Percentiles rank a stretch among this genome's conserved stretches.
Evolutionary conservation across 768 basidiomycete species (phyloP).

Genomic region (Suillus subluteus): DNA sequence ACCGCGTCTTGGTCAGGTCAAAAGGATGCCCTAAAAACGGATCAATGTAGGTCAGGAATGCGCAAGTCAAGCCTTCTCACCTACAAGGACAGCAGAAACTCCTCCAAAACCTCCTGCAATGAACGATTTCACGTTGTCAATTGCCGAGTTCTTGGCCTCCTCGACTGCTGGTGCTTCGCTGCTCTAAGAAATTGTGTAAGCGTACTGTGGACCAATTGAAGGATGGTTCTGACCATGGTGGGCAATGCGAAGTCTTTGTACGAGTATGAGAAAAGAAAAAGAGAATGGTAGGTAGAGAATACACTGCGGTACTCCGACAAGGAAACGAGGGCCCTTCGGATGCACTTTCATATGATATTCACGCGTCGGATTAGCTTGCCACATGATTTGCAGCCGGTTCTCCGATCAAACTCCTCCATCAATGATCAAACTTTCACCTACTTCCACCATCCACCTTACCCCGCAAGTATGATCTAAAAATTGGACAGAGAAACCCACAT

Average conservation of each 20-base stretch:
- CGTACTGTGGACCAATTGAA: neutral
- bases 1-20: constrained; percentile 93
- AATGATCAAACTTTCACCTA: neutral
- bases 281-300: neutral
- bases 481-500: neutral
- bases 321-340: neutral
- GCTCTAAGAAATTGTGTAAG: constrained; percentile 26
- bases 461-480: neutral
- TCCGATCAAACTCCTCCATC: constrained; percentile 18
- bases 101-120: constrained; percentile 95
- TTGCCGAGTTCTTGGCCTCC: constrained; percentile 31
- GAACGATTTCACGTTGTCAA: constrained; percentile 75
- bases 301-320: constrained; percentile 16
- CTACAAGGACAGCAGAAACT: constrained; percentile 83
- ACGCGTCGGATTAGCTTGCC: neutral
- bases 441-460: neutral
- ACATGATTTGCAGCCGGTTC: constrained; percentile 5
- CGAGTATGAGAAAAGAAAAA: constrained; percentile 11
- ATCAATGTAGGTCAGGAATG: constrained; percentile 14
- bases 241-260: constrained; percentile 13
- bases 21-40: constrained; percentile 84
- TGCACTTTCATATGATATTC: constrained; percentile 34
- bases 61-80: constrained; percentile 45
- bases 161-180: constrained; percentile 26
- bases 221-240: constrained; percentile 29